Percentiles rank a stretch among this genome's conserved stretches.
Conservation (phyloP, 257 asterid genomes). For the Plantago major region DNA sequence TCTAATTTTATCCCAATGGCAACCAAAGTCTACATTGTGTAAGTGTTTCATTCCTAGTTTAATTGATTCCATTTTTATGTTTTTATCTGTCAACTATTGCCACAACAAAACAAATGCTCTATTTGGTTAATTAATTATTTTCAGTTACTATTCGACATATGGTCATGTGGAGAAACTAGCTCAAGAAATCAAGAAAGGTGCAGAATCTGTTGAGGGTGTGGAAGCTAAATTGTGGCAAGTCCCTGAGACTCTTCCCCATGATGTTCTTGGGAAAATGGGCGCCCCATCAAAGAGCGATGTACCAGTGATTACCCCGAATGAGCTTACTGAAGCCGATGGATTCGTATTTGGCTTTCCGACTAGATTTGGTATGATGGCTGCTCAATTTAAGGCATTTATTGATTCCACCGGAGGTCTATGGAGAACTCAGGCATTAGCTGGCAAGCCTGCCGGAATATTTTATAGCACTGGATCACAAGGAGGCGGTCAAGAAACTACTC, state of each 20-base stretch:
- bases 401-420: slow-evolving; percentile 58
- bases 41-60: slow-evolving; percentile 18
- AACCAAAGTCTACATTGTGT: slow-evolving; percentile 55
- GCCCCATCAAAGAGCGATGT: slow-evolving; percentile 56
- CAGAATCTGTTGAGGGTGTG: slow-evolving; percentile 61
- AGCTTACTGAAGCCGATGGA: slow-evolving; percentile 53
- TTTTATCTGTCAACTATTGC: neutral
- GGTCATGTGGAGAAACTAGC: slow-evolving; percentile 74
- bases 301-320: slow-evolving; percentile 39
- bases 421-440: slow-evolving; percentile 44
- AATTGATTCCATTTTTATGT: neutral
- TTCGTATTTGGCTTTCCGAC: slow-evolving; percentile 58
- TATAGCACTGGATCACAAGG: slow-evolving; percentile 60
- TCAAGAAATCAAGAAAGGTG: slow-evolving; percentile 67
- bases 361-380: slow-evolving; percentile 65
- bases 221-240: slow-evolving; percentile 76
- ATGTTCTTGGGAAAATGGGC: slow-evolving; percentile 48
- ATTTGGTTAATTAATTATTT: neutral
- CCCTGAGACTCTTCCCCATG: slow-evolving; percentile 49
- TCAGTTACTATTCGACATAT: slow-evolving; percentile 56
- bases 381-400: slow-evolving; percentile 52
- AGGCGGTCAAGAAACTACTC: slow-evolving; percentile 62
- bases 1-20: slow-evolving; percentile 38
- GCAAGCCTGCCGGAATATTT: slow-evolving; percentile 58
- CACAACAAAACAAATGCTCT: neutral